Percentiles rank a stretch among this genome's conserved stretches.
Evolutionary conservation across 208 protist genomes (phyloP).

Genomic region (Leishmania major): DNA sequence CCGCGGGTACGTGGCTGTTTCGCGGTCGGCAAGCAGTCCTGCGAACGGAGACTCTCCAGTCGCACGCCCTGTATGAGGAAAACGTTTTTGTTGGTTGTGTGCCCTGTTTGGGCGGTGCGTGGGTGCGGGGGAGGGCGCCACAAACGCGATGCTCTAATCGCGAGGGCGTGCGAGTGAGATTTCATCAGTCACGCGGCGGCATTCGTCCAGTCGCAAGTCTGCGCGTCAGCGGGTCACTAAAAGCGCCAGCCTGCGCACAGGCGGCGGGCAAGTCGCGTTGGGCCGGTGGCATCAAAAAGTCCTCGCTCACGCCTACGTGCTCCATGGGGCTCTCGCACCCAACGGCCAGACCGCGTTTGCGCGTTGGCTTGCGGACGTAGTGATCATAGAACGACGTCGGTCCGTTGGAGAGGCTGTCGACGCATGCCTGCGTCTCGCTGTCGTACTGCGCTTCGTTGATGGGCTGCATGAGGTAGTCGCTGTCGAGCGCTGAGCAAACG

Average conservation of each 20-base stretch:
- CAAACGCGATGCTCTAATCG: background rate
- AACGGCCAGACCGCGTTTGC: constrained; percentile 50
- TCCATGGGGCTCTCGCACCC: constrained; percentile 46
- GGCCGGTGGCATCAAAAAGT: constrained; percentile 36
- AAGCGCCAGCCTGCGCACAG: constrained; percentile 20
- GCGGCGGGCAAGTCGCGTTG: constrained; percentile 36
- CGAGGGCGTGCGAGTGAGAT: background rate
- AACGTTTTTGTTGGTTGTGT: background rate
- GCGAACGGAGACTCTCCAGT: background rate
- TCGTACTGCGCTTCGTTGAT: constrained; percentile 79
- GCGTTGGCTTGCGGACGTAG: constrained; percentile 43
- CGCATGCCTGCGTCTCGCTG: constrained; percentile 72
- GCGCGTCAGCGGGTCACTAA: constrained; percentile 45
- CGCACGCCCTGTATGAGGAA: background rate
- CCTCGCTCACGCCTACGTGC: constrained; percentile 27
- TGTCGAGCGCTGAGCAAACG: constrained; percentile 46
- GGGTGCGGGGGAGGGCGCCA: background rate
- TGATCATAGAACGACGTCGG: constrained; percentile 62
- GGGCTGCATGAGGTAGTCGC: constrained; percentile 66
- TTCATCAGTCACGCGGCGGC: constrained; percentile 8
- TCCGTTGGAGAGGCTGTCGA: constrained; percentile 47
- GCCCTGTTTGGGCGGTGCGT: background rate
- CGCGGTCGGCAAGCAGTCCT: background rate
- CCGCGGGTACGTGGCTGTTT: background rate
- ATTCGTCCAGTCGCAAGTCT: constrained; percentile 46